Evolutionary conservation across 345 rosid species (phyloP).

Genomic region (Rhizophora mangle): DNA sequence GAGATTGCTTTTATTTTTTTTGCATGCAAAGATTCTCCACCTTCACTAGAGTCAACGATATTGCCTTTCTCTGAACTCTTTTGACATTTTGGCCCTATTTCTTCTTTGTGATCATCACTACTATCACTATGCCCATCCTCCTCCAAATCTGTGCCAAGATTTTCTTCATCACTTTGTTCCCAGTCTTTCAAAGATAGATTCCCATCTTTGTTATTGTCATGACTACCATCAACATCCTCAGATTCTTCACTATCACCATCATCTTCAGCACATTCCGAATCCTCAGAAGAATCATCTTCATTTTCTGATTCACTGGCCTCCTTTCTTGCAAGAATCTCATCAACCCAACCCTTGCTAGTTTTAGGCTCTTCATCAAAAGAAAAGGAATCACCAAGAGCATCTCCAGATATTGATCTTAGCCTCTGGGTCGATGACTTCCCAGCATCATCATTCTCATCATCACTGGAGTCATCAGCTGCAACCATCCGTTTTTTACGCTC

Average conservation of each 20-base stretch:
- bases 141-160: conserved; percentile 53
- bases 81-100: conserved; percentile 25
- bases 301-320: conserved; percentile 47
- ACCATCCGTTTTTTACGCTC: conserved; percentile 84
- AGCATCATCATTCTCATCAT: conserved; percentile 59
- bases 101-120: conserved; percentile 22
- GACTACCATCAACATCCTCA: conserved; percentile 46
- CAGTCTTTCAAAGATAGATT: conserved; percentile 54
- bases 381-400: conserved; percentile 93
- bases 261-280: conserved; percentile 45
- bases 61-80: conserved; percentile 36
- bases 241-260: conserved; percentile 43
- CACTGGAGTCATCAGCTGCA: conserved; percentile 62
- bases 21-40: conserved; percentile 12
- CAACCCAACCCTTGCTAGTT: conserved; percentile 70
- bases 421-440: conserved; percentile 38
- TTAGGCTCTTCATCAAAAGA: conserved; percentile 53
- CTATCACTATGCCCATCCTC: conserved; percentile 42
- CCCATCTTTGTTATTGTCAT: conserved; percentile 34
- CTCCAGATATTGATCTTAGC: conserved; percentile 59
- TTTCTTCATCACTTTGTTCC: conserved; percentile 89
- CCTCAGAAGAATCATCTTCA: conserved; percentile 61
- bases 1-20: conserved; percentile 25
- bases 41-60: conserved; percentile 24
- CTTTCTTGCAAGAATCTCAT: conserved; percentile 71